Percentiles rank a stretch among this genome's conserved stretches.
These are phyloP conservation scores for Alternaria sp. DNA, from an alignment of 2,329 filamentous ascomycete species.

Conservation along the genomic window DNA sequence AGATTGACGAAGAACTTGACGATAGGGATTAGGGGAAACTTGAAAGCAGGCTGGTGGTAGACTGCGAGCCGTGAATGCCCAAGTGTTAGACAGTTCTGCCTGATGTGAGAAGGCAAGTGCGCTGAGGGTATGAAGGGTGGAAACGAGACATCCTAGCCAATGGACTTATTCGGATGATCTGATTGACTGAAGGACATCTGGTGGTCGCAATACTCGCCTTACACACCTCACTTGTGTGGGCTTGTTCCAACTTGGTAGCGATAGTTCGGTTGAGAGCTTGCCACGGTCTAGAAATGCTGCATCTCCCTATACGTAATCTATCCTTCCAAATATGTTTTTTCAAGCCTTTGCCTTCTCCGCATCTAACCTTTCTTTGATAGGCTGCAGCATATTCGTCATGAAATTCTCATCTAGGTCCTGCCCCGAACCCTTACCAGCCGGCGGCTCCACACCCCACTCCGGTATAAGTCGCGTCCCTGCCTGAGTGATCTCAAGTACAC, in stretches of 20 bases:
- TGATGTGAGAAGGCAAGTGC: neutral
- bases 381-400: slow-evolving; percentile 30
- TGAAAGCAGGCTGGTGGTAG: neutral
- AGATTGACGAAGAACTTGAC: no score
- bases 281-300: neutral
- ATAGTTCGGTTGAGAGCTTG: neutral
- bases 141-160: no score
- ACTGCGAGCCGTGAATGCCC: neutral
- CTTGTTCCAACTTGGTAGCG: neutral
- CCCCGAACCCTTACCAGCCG: slow-evolving; percentile 31
- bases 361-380: slow-evolving; percentile 30
- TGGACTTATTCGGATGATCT: no score
- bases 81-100: neutral
- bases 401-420: slow-evolving; percentile 25
- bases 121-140: neutral
- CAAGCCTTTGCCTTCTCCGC: slow-evolving; percentile 29
- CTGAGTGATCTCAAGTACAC: slow-evolving; percentile 34
- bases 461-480: slow-evolving; percentile 33
- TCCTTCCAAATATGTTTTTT: neutral
- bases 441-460: slow-evolving; percentile 39
- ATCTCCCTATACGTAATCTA: neutral
- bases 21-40: neutral
- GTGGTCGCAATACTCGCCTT: neutral
- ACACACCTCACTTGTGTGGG: neutral
- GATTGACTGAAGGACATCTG: neutral